A percentile compares a stretch with the other conserved stretches of the same genome.
Conservation (phyloP, 2,329 filamentous ascomycete genomes). For the Arthrobotrys sinensis region DNA sequence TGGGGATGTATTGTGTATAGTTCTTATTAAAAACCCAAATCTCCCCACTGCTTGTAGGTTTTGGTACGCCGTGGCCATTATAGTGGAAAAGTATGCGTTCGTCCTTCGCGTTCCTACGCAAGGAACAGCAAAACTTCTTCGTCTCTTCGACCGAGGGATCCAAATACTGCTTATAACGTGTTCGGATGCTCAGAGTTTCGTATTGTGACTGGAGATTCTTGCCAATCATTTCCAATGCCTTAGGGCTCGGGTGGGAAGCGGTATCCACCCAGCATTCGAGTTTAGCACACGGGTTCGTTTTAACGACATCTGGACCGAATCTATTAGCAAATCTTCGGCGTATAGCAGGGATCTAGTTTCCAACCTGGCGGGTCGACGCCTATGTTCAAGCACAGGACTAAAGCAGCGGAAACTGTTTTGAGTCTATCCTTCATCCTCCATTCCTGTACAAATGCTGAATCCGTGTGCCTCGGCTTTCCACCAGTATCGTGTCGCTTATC, state of each 20-base stretch:
- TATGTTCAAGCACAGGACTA: slow-evolving; percentile 96
- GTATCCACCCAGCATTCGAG: slow-evolving; percentile 98
- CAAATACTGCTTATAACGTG: slow-evolving; percentile 96
- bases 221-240: slow-evolving; percentile 92
- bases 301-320: slow-evolving; percentile 72
- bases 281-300: slow-evolving; percentile 92
- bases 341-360: slow-evolving; percentile 67
- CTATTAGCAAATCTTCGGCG: slow-evolving; percentile 26
- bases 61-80: slow-evolving; percentile 96
- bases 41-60: slow-evolving; percentile 94
- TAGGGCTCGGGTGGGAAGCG: slow-evolving; percentile 82
- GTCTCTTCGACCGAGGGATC: slow-evolving; percentile 98
- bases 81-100: slow-evolving; percentile 98
- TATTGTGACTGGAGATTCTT: slow-evolving; percentile 97
- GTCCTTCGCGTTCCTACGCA: slow-evolving; percentile 93
- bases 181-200: slow-evolving; percentile 92
- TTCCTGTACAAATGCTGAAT: slow-evolving; percentile 78
- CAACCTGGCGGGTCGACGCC: slow-evolving; percentile 95
- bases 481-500: slow-evolving; percentile 98
- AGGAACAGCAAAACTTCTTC: slow-evolving; percentile 92
- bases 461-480: slow-evolving; percentile 78
- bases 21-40: slow-evolving; percentile 99
- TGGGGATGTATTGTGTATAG: slow-evolving; percentile 98
- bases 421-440: slow-evolving; percentile 97
- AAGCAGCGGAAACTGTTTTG: slow-evolving; percentile 95